A percentile compares a stretch with the other conserved stretches of the same genome.
Evolutionary conservation across 2,329 filamentous ascomycete species (phyloP).

Genomic region (Plenodomus lindquistii): DNA sequence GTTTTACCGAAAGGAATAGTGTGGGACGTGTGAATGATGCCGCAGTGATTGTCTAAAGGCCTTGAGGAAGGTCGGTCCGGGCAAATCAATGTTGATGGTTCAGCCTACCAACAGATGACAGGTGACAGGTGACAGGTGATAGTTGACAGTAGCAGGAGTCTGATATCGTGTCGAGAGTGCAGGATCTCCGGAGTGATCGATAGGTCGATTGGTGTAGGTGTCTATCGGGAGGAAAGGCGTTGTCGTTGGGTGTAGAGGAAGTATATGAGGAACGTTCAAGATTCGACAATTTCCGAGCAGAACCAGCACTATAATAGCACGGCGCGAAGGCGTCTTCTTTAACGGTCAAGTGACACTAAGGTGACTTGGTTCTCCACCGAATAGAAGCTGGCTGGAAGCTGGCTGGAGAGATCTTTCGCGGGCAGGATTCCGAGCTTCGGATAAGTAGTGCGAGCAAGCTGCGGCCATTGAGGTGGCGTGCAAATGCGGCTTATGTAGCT

Average conservation of each 20-base stretch:
- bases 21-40: background rate
- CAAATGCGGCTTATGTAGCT: constrained; percentile 19
- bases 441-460: constrained; percentile 18
- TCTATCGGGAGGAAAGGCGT: background rate
- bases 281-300: constrained; percentile 7
- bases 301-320: constrained; percentile 12
- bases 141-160: background rate
- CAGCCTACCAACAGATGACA: too few species aligned
- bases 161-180: background rate
- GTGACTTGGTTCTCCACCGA: constrained; percentile 9
- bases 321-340: constrained; percentile 16
- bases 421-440: constrained; percentile 25
- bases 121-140: background rate
- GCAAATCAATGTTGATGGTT: background rate
- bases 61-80: background rate
- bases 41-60: background rate
- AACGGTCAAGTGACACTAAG: constrained; percentile 36
- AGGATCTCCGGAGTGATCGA: background rate
- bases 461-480: constrained; percentile 24
- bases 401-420: background rate
- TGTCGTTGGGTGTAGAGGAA: background rate
- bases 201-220: background rate
- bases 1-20: constrained; percentile 20
- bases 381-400: background rate
- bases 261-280: constrained; percentile 8